Conservation (phyloP, 768 basidiomycete species). For the Panaeolus cyanescens region DNA sequence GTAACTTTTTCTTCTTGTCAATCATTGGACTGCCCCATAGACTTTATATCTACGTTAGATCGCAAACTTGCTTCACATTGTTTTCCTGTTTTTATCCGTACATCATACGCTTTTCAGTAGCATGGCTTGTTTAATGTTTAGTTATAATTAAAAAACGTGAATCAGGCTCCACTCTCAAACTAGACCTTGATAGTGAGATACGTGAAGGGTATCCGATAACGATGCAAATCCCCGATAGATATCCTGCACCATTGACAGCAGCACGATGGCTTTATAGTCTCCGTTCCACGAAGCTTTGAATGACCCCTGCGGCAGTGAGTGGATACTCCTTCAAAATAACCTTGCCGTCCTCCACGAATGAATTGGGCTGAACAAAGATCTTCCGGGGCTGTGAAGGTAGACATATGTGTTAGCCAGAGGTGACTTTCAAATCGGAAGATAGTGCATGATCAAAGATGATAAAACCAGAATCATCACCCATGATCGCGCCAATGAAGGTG, state of each 20-base stretch:
- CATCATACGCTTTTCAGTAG: conserved; percentile 1
- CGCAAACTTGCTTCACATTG: conserved; percentile 2
- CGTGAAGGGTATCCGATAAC: not conserved
- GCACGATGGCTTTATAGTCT: conserved; percentile 34
- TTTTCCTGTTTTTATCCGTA: not conserved
- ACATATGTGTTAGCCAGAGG: too few relatives aligned
- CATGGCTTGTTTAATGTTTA: not conserved
- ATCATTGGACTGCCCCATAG: not conserved
- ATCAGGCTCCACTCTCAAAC: not conserved
- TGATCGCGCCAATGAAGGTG: conserved; percentile 4
- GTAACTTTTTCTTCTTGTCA: not conserved
- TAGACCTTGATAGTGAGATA: not conserved
- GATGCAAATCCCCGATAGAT: not conserved
- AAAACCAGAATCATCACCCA: conserved; percentile 3
- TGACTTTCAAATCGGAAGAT: too few relatives aligned
- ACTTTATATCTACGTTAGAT: conserved; percentile 1
- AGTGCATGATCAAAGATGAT: too few relatives aligned
- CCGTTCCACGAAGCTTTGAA: conserved; percentile 83
- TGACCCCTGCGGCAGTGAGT: conserved; percentile 68
- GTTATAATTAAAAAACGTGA: conserved; percentile 4
- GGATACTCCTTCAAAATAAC: conserved; percentile 82
- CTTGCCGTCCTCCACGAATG: conserved; percentile 63
- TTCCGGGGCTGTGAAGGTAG: conserved; percentile 65
- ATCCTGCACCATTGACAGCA: not conserved
- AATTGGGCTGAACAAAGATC: conserved; percentile 84